phyloP scores from a whole-genome alignment of 352 stramenopile species.

The Globisporangium canariense region DNA sequence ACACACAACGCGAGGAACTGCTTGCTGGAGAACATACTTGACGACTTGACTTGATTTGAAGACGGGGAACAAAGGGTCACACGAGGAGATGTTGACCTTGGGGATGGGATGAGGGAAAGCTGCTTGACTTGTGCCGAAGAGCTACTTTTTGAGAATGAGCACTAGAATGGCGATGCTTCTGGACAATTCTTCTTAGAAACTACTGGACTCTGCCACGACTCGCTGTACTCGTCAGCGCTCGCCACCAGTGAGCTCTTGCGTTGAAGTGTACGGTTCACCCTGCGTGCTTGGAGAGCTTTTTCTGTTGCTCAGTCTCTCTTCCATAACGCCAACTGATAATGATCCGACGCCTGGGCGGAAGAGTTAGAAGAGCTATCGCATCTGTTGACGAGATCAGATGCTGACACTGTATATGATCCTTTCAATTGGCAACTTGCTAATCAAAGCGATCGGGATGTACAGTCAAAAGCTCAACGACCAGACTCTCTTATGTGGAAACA shows the following conservation, averaged over 20 bases:
- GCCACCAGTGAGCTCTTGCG: neutral
- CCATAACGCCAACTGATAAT: neutral
- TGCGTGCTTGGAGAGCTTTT: neutral
- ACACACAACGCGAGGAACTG: conserved; percentile 1
- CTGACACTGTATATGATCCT: neutral
- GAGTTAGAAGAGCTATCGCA: neutral
- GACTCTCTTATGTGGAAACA: neutral
- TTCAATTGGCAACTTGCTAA: neutral
- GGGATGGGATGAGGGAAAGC: neutral
- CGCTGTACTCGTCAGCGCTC: neutral
- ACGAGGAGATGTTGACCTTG: neutral
- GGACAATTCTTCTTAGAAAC: neutral
- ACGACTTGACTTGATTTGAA: conserved; percentile 1
- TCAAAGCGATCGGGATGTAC: neutral
- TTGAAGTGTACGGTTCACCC: neutral
- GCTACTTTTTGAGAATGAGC: conserved; percentile 6
- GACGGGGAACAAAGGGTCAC: neutral
- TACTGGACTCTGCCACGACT: neutral
- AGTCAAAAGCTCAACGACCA: neutral
- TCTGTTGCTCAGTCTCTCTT: neutral
- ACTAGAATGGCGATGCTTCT: neutral
- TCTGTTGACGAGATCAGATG: neutral
- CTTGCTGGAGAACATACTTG: conserved; percentile 9
- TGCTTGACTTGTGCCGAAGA: neutral
- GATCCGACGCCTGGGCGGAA: neutral